phyloP scores from a whole-genome alignment of 2,329 filamentous ascomycete species.

The Ilyonectria robusta region DNA sequence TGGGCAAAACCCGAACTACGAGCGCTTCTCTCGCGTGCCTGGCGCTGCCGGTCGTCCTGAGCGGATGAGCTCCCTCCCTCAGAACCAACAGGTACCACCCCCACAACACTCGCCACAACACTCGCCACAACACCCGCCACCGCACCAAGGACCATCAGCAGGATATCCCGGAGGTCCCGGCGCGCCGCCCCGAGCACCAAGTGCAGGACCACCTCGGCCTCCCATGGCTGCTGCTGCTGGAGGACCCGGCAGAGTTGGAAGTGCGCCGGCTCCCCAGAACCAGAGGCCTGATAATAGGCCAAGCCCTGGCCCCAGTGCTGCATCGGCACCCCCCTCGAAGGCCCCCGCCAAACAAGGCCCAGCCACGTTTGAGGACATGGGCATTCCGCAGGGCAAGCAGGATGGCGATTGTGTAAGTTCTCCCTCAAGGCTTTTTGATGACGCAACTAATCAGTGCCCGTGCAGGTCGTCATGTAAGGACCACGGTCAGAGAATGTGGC shows the following conservation, averaged over 20 bases:
- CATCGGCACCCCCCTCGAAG: slow-evolving; percentile 57
- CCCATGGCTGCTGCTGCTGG: slow-evolving; percentile 37
- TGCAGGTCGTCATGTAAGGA: slow-evolving; percentile 48
- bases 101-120: slow-evolving; percentile 25
- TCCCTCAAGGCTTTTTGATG: neutral
- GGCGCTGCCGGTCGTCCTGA: slow-evolving; percentile 51
- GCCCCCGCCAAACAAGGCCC: slow-evolving; percentile 75
- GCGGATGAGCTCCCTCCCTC: slow-evolving; percentile 52
- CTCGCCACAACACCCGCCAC: slow-evolving; percentile 23
- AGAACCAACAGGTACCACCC: slow-evolving; percentile 23
- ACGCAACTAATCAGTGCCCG: slow-evolving; percentile 16
- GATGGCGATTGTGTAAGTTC: slow-evolving; percentile 90
- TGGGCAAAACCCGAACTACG: slow-evolving; percentile 45
- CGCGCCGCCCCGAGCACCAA: slow-evolving; percentile 42
- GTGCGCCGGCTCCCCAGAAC: slow-evolving; percentile 54
- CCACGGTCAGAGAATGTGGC: neutral
- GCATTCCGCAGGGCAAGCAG: slow-evolving; percentile 85
- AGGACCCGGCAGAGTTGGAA: slow-evolving; percentile 52
- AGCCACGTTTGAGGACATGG: slow-evolving; percentile 98
- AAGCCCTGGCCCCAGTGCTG: slow-evolving; percentile 49
- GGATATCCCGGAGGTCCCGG: slow-evolving; percentile 3
- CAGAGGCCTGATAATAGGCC: slow-evolving; percentile 48
- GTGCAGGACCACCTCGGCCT: slow-evolving; percentile 40
- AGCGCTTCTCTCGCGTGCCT: slow-evolving; percentile 51
- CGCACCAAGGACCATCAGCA: no score